A percentile compares a stretch with the other conserved stretches of the same genome.
phyloP scores from a whole-genome alignment of 495 filamentous ascomycete species.

The Penicillium cosmopolitanum region DNA sequence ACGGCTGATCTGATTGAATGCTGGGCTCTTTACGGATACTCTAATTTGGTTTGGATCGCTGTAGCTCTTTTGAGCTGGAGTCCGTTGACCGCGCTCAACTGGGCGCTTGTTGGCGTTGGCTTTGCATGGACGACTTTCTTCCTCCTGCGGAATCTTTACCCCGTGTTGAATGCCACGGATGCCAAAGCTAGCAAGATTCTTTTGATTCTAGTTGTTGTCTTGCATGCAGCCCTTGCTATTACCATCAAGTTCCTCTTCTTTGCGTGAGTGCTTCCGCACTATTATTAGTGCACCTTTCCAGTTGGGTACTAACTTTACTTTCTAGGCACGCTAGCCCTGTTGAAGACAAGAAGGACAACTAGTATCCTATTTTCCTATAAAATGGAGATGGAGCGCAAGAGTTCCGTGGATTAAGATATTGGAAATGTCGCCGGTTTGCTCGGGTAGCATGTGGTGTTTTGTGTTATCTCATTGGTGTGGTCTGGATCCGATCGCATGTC shows the following conservation, averaged over 20 bases:
- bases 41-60: conserved; percentile 94
- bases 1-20: conserved; percentile 82
- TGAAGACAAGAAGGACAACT: conserved; percentile 53
- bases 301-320: conserved; percentile 22
- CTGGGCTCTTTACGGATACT: conserved; percentile 92
- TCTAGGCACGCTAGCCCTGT: conserved; percentile 65
- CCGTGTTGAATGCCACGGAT: conserved; percentile 90
- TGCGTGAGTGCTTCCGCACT: conserved; percentile 55
- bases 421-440: conserved; percentile 22
- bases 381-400: not conserved
- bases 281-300: not conserved
- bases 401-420: conserved; percentile 9
- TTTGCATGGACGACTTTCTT: conserved; percentile 87
- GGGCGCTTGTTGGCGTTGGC: conserved; percentile 87
- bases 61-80: conserved; percentile 92
- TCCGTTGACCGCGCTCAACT: conserved; percentile 83
- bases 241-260: conserved; percentile 98
- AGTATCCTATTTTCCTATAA: conserved; percentile 20
- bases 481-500: conserved; percentile 20
- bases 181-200: conserved; percentile 87
- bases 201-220: conserved; percentile 76
- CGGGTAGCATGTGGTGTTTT: conserved; percentile 26
- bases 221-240: conserved; percentile 86
- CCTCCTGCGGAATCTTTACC: conserved; percentile 89
- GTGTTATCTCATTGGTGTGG: conserved; percentile 17